Evolutionary conservation across 1,139 yeast species (phyloP).

Genomic region (Wickerhamomyces sp.): DNA sequence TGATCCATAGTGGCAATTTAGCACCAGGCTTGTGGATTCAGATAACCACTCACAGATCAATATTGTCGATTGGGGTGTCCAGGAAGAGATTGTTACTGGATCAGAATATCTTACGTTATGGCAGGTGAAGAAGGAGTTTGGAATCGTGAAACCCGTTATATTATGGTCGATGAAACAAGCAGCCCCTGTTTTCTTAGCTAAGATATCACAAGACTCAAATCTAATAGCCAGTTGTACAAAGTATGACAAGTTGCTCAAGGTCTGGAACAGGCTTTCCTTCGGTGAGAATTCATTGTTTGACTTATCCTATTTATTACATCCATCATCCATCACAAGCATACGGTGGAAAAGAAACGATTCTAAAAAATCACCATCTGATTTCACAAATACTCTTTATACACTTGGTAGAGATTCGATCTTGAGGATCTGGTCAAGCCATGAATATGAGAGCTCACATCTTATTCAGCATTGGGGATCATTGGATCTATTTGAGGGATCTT

Average conservation of each 20-base stretch:
- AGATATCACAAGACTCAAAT: conserved; percentile 60
- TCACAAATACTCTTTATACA: conserved; percentile 21
- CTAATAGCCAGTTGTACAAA: conserved; percentile 60
- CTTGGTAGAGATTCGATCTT: conserved; percentile 37
- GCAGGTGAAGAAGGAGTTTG: conserved; percentile 44
- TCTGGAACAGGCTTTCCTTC: conserved; percentile 75
- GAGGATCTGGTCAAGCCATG: conserved; percentile 72
- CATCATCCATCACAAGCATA: conserved; percentile 47
- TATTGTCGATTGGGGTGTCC: conserved; percentile 65
- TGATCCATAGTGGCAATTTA: conserved; percentile 17
- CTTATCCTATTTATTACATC: conserved; percentile 63
- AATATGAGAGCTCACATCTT: conserved; percentile 50
- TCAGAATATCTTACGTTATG: conserved; percentile 51
- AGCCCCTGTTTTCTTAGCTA: conserved; percentile 47
- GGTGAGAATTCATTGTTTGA: conserved; percentile 72
- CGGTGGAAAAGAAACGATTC: conserved; percentile 44
- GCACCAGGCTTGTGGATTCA: background rate
- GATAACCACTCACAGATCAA: conserved; percentile 34
- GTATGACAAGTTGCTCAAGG: conserved; percentile 62
- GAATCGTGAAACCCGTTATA: conserved; percentile 31
- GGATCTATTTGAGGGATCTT: conserved; percentile 32
- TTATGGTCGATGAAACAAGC: conserved; percentile 58
- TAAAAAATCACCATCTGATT: conserved; percentile 11
- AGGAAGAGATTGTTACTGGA: conserved; percentile 59
- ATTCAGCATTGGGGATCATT: conserved; percentile 58